Percentiles rank a stretch among this genome's conserved stretches.
Evolutionary conservation across 352 stramenopile genomes (phyloP).

Genomic region (Pythium phragmitis): DNA sequence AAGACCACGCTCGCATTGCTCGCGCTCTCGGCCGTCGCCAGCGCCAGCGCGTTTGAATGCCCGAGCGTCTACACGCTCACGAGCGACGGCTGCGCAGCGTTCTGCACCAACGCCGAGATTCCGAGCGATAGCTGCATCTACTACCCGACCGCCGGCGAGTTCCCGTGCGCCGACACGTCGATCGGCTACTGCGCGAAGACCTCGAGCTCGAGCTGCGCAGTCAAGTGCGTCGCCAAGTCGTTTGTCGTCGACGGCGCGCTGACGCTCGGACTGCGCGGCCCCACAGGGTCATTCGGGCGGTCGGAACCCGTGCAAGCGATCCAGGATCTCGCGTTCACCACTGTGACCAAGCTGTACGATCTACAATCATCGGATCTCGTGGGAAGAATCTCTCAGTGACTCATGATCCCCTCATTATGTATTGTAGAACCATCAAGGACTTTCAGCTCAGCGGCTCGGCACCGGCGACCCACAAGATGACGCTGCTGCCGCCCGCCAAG

Average conservation of each 20-base stretch:
- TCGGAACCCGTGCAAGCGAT: slow-evolving; percentile 21
- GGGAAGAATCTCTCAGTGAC: background rate
- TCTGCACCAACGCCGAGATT: slow-evolving; percentile 11
- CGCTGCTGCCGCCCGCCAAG: slow-evolving; percentile 5
- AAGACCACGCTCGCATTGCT: background rate
- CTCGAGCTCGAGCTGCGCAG: slow-evolving; percentile 8
- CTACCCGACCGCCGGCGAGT: slow-evolving; percentile 18
- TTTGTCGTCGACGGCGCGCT: slow-evolving; percentile 19
- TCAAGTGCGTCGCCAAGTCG: slow-evolving; percentile 23
- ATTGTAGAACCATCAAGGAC: slow-evolving; percentile 20
- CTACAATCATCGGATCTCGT: background rate
- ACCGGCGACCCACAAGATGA: slow-evolving; percentile 16
- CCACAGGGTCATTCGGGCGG: slow-evolving; percentile 16
- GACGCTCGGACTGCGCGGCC: slow-evolving; percentile 20
- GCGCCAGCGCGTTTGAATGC: slow-evolving; percentile 7
- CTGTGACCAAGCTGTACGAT: slow-evolving; percentile 22
- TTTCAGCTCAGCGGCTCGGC: slow-evolving; percentile 9
- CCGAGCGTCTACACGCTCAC: slow-evolving; percentile 23
- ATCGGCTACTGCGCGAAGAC: slow-evolving; percentile 24
- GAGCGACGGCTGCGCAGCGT: slow-evolving; percentile 16
- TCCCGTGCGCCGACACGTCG: slow-evolving; percentile 19
- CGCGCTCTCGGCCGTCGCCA: background rate
- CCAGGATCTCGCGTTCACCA: slow-evolving; percentile 12
- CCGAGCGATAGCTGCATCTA: slow-evolving; percentile 23
- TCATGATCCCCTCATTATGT: background rate